These are phyloP conservation scores for Cercospora janseana DNA, from an alignment of 2,329 filamentous ascomycete genomes.

Conservation along the genomic window DNA sequence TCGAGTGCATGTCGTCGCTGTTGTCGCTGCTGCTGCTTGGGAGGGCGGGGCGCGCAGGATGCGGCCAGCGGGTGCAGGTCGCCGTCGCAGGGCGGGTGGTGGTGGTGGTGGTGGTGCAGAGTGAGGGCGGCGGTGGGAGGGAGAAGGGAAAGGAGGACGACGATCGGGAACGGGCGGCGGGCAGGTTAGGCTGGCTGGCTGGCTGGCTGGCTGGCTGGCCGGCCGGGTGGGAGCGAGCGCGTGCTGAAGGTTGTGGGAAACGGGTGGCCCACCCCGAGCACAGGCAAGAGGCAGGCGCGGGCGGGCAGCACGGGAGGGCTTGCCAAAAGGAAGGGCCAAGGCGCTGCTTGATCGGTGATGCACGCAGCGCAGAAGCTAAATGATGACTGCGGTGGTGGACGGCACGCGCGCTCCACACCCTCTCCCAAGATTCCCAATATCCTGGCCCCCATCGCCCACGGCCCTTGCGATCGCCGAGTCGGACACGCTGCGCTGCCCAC, in stretches of 20 bases:
- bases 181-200: no score
- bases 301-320: constrained; percentile 1
- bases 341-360: constrained; percentile 3
- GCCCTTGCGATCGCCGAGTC: constrained; percentile 10
- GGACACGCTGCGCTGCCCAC: no score
- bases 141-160: no score
- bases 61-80: not conserved
- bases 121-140: no score
- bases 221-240: no score
- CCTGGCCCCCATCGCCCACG: not conserved
- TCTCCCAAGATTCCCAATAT: not conserved
- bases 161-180: no score
- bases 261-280: not conserved
- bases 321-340: constrained; percentile 7
- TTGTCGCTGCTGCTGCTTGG: not conserved
- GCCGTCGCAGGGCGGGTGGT: not conserved
- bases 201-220: no score
- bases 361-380: constrained; percentile 1
- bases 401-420: not conserved
- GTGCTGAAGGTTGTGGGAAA: not conserved
- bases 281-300: not conserved
- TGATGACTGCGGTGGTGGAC: not conserved
- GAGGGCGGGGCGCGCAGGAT: not conserved
- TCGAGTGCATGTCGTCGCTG: constrained; percentile 10
- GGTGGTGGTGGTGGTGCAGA: no score